Conservation (phyloP, 1,139 yeast species). For the Pichia inconspicua region DNA sequence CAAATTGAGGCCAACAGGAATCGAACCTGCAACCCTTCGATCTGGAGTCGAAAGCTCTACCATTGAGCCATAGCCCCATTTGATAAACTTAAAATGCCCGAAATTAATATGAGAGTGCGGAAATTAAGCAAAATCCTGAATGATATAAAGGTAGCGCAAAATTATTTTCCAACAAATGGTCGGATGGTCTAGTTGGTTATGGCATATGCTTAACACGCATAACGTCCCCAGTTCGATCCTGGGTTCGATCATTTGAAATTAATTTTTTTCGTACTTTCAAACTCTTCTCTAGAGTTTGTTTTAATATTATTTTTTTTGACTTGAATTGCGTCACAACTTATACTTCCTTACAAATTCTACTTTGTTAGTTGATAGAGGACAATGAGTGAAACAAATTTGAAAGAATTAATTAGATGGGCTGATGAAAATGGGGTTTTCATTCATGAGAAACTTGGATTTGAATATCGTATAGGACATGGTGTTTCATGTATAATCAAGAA, state of each 20-base stretch:
- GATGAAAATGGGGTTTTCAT: conserved; percentile 39
- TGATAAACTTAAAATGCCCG: not conserved
- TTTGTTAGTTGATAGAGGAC: too few species aligned
- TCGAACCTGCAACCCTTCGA: conserved; percentile 43
- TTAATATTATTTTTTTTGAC: too few species aligned
- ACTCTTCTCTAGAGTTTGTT: too few species aligned
- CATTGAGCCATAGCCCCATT: conserved; percentile 85
- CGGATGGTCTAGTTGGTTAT: conserved; percentile 51
- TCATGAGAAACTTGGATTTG: conserved; percentile 29
- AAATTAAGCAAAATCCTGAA: too few species aligned
- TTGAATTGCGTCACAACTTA: too few species aligned
- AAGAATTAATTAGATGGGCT: conserved; percentile 38
- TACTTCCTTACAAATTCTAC: too few species aligned
- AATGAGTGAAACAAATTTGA: not conserved
- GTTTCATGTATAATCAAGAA: conserved; percentile 17
- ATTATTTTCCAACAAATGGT: not conserved
- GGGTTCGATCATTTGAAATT: conserved; percentile 74
- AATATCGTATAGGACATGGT: conserved; percentile 16
- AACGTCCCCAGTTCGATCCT: conserved; percentile 99
- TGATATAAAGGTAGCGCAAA: not conserved
- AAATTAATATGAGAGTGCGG: not conserved
- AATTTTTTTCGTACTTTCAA: too few species aligned
- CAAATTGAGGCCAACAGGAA: conserved; percentile 37
- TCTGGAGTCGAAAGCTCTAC: conserved; percentile 87
- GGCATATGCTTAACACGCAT: conserved; percentile 99